These are phyloP conservation scores for Trichoderma aggressivum DNA, from an alignment of 2,329 filamentous ascomycete species.

Conservation along the genomic window DNA sequence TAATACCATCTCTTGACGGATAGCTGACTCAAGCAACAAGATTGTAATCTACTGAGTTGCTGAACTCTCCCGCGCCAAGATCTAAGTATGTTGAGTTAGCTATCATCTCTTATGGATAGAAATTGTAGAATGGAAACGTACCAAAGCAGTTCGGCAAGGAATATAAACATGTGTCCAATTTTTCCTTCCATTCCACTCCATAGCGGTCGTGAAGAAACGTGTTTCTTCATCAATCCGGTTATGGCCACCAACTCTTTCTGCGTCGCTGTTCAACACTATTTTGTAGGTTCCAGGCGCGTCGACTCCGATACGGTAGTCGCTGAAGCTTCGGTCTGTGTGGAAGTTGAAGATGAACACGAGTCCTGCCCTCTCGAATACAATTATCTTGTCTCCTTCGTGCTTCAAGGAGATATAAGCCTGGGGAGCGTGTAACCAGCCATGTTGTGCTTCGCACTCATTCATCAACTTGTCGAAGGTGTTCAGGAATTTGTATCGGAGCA, in stretches of 20 bases:
- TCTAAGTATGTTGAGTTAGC: neutral
- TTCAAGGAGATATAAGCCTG: conserved; percentile 94
- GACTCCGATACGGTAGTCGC: conserved; percentile 88
- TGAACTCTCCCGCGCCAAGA: conserved; percentile 10
- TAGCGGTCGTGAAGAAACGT: conserved; percentile 85
- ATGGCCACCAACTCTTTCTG: conserved; percentile 73
- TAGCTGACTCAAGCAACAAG: neutral
- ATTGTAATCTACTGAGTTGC: neutral
- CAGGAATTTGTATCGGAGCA: conserved; percentile 85
- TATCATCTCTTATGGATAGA: neutral
- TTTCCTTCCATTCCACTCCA: conserved; percentile 83
- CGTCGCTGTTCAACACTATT: conserved; percentile 80
- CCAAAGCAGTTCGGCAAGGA: conserved; percentile 77
- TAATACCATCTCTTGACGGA: neutral
- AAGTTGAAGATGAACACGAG: conserved; percentile 97
- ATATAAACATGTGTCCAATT: conserved; percentile 94
- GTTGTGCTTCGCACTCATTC: conserved; percentile 83
- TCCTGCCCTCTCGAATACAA: conserved; percentile 91
- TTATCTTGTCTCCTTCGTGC: conserved; percentile 88
- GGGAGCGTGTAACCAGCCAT: conserved; percentile 80
- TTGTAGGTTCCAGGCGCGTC: conserved; percentile 82
- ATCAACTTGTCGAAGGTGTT: conserved; percentile 92
- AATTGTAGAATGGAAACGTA: conserved; percentile 42
- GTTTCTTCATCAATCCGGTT: conserved; percentile 74
- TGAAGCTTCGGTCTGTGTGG: conserved; percentile 77